Conservation (phyloP, 768 basidiomycete species). For the Amanita rubescens region DNA sequence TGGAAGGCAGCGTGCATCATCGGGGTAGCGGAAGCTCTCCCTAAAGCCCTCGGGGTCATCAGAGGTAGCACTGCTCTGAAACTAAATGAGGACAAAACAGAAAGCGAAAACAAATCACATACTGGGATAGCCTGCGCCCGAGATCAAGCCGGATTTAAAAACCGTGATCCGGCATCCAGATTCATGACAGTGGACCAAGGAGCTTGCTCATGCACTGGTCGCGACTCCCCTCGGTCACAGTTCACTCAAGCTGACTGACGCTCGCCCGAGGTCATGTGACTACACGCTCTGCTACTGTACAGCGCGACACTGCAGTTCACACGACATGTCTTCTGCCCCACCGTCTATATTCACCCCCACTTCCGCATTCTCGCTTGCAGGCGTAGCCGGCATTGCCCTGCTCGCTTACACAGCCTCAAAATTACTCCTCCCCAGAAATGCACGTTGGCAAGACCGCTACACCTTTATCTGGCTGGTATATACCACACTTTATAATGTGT, state of each 20-base stretch:
- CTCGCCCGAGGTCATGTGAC: too few species aligned
- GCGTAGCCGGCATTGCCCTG: conserved; percentile 43
- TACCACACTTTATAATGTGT: too few species aligned
- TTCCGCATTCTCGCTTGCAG: conserved; percentile 57
- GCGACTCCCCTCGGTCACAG: too few species aligned
- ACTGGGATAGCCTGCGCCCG: background rate
- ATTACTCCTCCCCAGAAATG: conserved; percentile 53
- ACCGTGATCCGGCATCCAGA: background rate
- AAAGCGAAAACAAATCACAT: background rate
- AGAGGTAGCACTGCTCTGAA: background rate
- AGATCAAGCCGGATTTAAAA: background rate
- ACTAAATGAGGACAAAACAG: background rate
- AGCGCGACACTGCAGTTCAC: too few species aligned
- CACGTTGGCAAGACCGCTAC: conserved; percentile 54
- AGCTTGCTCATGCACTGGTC: too few species aligned
- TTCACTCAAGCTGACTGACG: too few species aligned
- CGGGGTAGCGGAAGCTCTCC: background rate
- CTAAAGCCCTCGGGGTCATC: background rate
- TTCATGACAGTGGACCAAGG: background rate
- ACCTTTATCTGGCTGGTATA: conserved; percentile 75
- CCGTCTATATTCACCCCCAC: conserved; percentile 43
- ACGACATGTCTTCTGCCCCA: background rate
- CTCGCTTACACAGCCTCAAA: conserved; percentile 48
- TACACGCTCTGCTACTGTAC: too few species aligned
- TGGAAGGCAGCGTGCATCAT: background rate